These are phyloP conservation scores for Populus alba DNA, from an alignment of 345 rosid species.

Conservation along the genomic window DNA sequence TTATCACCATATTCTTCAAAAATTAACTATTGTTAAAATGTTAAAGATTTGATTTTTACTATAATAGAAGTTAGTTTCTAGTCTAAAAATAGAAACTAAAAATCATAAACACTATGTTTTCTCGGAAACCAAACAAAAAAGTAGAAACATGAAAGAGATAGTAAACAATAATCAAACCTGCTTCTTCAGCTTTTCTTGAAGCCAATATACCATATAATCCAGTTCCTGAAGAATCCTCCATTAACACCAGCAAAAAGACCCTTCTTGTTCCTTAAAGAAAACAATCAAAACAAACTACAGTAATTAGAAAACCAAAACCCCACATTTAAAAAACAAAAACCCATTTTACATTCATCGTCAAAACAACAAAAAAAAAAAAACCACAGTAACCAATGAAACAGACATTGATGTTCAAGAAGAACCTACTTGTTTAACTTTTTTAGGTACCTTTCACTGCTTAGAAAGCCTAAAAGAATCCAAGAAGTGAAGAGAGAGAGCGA, in stretches of 20 bases:
- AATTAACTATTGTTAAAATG: neutral
- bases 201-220: constrained; percentile 65
- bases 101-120: neutral
- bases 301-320: neutral
- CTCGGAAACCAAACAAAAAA: neutral
- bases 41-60: neutral
- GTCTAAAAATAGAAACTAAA: neutral
- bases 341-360: neutral
- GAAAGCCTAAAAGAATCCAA: neutral
- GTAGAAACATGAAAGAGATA: neutral
- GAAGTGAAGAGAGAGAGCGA: neutral
- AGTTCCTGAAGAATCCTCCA: constrained; percentile 50
- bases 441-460: neutral
- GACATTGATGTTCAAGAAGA: neutral
- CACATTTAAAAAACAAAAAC: neutral
- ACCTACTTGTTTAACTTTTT: neutral
- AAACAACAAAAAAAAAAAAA: neutral
- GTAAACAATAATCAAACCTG: constrained; percentile 40
- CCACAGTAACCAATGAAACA: neutral
- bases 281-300: neutral
- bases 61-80: neutral
- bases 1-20: neutral
- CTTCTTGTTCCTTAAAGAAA: neutral
- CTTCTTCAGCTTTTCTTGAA: constrained; percentile 92
- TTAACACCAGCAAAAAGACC: neutral